phyloP scores from a whole-genome alignment of 768 basidiomycete genomes.

The Hirschioporus abietinus region DNA sequence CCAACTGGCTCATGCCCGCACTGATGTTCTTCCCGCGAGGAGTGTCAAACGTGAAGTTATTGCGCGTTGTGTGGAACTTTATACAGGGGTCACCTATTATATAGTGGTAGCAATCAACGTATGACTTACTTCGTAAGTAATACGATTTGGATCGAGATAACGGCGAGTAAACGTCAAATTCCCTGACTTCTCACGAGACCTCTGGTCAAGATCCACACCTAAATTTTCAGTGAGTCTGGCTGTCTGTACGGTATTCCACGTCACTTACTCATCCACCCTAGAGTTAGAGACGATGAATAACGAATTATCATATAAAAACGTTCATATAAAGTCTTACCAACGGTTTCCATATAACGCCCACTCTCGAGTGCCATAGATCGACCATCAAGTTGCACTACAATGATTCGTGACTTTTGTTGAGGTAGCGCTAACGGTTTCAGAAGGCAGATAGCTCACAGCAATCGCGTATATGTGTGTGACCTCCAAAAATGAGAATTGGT shows the following conservation, averaged over 20 bases:
- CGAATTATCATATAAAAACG: constrained; percentile 7
- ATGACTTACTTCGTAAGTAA: constrained; percentile 59
- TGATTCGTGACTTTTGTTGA: neutral
- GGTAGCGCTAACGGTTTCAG: neutral
- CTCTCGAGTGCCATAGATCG: constrained; percentile 79
- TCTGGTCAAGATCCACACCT: constrained; percentile 46
- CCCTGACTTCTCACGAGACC: constrained; percentile 26
- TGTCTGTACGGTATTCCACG: neutral
- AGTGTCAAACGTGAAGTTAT: constrained; percentile 60
- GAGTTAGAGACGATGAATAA: constrained; percentile 4
- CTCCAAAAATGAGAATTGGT: constrained; percentile 81
- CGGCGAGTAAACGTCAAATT: constrained; percentile 62
- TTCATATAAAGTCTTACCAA: constrained; percentile 43
- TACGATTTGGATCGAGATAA: constrained; percentile 76
- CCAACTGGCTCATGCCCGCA: constrained; percentile 45
- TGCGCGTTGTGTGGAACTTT: constrained; percentile 60
- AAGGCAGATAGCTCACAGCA: constrained; percentile 44
- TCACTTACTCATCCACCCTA: constrained; percentile 58
- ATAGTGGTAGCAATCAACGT: constrained; percentile 12
- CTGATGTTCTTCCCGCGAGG: constrained; percentile 46
- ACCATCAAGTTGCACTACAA: constrained; percentile 58
- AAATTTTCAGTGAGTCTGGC: constrained; percentile 3
- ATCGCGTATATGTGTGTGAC: constrained; percentile 77
- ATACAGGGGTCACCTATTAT: neutral
- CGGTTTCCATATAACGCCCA: constrained; percentile 89